Evolutionary conservation across 2,329 filamentous ascomycete genomes (phyloP).

Genomic region (Claviceps quebecensis): DNA sequence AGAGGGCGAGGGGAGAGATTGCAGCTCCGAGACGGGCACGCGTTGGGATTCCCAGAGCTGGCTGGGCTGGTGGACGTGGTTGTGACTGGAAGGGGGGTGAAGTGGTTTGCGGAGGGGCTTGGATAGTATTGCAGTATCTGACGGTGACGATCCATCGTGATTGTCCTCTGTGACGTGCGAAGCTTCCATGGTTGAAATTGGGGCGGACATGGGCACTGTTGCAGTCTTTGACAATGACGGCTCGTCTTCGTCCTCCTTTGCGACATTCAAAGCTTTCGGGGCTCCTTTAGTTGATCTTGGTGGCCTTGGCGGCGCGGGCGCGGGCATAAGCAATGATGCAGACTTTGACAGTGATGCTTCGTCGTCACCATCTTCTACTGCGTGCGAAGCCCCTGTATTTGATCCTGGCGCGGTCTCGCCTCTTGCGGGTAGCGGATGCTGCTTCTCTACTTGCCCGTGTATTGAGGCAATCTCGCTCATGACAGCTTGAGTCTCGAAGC

Average conservation of each 20-base stretch:
- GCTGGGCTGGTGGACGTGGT: constrained; percentile 10
- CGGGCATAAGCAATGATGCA: too few relatives aligned
- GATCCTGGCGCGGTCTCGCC: neutral
- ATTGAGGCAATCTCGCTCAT: constrained; percentile 19
- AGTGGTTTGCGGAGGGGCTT: constrained; percentile 16
- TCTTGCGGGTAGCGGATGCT: too few relatives aligned
- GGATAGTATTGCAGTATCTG: neutral
- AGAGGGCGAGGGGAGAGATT: constrained; percentile 31
- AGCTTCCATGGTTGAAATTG: neutral
- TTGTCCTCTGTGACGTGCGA: neutral
- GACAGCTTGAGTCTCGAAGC: constrained; percentile 21
- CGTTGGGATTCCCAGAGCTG: constrained; percentile 31
- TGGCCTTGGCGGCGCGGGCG: neutral
- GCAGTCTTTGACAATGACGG: neutral
- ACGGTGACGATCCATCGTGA: neutral
- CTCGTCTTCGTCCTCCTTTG: neutral
- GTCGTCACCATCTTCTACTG: neutral
- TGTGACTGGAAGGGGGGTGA: constrained; percentile 9
- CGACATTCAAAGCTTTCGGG: neutral
- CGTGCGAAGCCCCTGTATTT: neutral
- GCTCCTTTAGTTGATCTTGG: neutral
- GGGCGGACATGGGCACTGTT: neutral
- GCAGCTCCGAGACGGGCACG: constrained; percentile 34
- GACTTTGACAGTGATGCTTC: too few relatives aligned
- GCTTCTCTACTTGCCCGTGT: constrained; percentile 7